Base-by-base conservation (phyloP, 2,329 filamentous ascomycete genomes). In the Penicillium sp. region DNA sequence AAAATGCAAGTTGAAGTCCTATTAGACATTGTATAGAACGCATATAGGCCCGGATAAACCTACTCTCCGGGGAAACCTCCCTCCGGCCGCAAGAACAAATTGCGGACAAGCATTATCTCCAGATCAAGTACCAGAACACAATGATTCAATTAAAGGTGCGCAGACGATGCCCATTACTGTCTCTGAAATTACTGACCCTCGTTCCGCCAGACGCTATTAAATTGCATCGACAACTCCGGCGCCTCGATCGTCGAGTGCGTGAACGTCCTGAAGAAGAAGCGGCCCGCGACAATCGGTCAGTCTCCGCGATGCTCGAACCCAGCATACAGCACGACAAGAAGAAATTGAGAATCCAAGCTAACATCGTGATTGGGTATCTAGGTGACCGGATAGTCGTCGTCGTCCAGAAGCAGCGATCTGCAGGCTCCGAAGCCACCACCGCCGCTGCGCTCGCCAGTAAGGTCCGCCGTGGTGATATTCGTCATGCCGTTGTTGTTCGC, bases 181-280 rank as follows among this genome's bases (percentile, higher is more conserved):
- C 3, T n/a, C 9, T 3, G 2, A 29, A 21, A 35, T n/a, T 29
- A 29, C 34, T 45, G 3, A 45, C 34, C 2, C 4, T 7, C 2
- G 8, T 21, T 38, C 6, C 13, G 18, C 25, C 65, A 97, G 94
- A 89, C 92, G 73, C 91, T 99, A 85, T 85, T 99, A 68, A 97
- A 94, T 79, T 97, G 94, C 87, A 97, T 99, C 85, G 94, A 99
- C 87, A 99, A 97, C 82, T 97, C 94, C 63, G 94, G 94, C 73
- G 94, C 94, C 65, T 92, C 94, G 68, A 82, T 99, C 64, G 94
- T 97, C 78, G 94, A 99, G 80, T 99, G 94, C 79, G 90, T 89
- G 73, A 88, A 93, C 73, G 89, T 97, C 60, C 81, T 99, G 68
- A 90, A 90, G 70, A 94, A 93, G 79, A 96, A 97, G 80, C 85